Base-by-base conservation (phyloP, 345 rosid species). In the Dipteronia dyeriana region DNA sequence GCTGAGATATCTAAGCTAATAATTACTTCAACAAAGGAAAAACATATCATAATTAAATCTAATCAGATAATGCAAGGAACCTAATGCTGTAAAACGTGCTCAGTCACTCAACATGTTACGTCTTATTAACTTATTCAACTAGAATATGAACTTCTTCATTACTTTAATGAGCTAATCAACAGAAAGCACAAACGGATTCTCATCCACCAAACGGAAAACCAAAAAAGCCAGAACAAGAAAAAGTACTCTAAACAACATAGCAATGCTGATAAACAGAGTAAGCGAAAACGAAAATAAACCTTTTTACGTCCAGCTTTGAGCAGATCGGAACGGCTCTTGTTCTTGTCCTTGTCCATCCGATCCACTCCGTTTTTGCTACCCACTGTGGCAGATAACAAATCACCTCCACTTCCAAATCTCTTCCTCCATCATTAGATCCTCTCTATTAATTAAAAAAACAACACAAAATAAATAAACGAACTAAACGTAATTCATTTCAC, bases 341-440 rank as follows among this genome's bases (percentile, higher is more conserved):
- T 93, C 89, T 92, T 93, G 78, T 95, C 99, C 98, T 92, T 93
- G 78, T 95, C 99, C 98, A 93, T 95, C 85, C 66, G 76, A 80
- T 82, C 85, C 82, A 71, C 90, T 76, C 81, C 43, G 73, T 54
- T 75, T 60, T 75, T 45, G 41, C 51, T 70, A 39, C 86, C 78
- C 71, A 87, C 85, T 45, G 73, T 9, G 63, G 79, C 49, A 64
- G 54, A 39, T 45, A 47, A 38, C 63, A 25, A 70, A 80, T 72
- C 84, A 82, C 80, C 75, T 66, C 71, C 79, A 72, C 72, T 76
- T 43, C 79, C 87, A 81, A 78, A 25, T 68, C 74, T 71, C 78
- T 69, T 75, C 60, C 64, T 75, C 63, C 84, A 85, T 82, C 91
- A 87, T 86, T 63, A 60, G 74, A 71, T 73, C 75, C 60, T 77